phyloP scores from a whole-genome alignment of 2,329 filamentous ascomycete genomes.

The Aureobasidium mangrovei region DNA sequence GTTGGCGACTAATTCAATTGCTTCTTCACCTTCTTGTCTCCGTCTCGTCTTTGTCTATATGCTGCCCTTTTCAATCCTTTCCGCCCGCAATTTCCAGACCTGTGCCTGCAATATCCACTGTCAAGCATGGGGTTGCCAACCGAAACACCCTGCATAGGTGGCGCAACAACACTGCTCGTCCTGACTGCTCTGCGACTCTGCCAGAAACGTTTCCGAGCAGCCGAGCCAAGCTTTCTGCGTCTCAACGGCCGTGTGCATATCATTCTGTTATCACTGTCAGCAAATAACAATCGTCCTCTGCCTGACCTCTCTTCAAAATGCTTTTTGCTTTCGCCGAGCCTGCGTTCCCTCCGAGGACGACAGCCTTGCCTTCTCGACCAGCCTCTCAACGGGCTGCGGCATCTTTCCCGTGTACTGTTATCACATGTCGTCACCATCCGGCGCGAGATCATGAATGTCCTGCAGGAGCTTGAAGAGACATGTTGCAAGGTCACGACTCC shows the following conservation, averaged over 20 bases:
- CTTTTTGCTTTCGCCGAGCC: neutral
- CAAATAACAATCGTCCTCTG: neutral
- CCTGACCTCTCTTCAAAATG: neutral
- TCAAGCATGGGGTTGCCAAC: neutral
- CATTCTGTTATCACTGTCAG: neutral
- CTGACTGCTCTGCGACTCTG: neutral
- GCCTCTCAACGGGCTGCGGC: neutral
- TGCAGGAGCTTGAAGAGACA: neutral
- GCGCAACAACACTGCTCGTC: constrained; percentile 3
- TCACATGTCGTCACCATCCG: constrained; percentile 1
- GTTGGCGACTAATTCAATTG: constrained; percentile 3
- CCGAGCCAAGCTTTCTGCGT: constrained; percentile 10
- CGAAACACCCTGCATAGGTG: constrained; percentile 6
- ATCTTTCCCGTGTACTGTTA: neutral
- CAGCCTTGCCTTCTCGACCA: neutral
- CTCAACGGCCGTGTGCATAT: constrained; percentile 10
- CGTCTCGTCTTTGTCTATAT: neutral
- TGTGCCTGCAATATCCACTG: constrained; percentile 5
- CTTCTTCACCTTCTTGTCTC: constrained; percentile 1
- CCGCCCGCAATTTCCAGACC: neutral
- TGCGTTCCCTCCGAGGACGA: neutral
- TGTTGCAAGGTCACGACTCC: neutral
- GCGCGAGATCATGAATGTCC: neutral
- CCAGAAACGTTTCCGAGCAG: constrained; percentile 6
- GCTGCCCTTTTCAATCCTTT: neutral